Conservation (phyloP, 208 protist species). For the Balamuthia mandrillaris region DNA sequence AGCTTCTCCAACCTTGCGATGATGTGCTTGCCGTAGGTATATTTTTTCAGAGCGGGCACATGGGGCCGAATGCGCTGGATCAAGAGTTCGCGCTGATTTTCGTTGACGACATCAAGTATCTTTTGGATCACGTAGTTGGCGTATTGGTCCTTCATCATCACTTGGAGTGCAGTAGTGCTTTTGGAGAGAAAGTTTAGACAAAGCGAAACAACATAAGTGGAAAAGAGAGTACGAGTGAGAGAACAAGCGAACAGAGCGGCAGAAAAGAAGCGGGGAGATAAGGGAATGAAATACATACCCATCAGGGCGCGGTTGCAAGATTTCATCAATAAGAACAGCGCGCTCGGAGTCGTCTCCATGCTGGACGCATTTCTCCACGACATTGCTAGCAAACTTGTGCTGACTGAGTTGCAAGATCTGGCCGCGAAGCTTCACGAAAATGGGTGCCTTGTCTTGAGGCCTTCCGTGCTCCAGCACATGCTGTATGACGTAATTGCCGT, state of each 20-base stretch:
- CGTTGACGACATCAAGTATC: conserved; percentile 80
- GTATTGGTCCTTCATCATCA: conserved; percentile 94
- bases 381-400: conserved; percentile 98
- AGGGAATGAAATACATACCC: too few relatives aligned
- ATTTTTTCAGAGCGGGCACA: conserved; percentile 84
- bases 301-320: conserved; percentile 15
- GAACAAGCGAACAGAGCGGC: neutral
- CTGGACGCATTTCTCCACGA: conserved; percentile 94
- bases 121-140: conserved; percentile 97
- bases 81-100: conserved; percentile 53
- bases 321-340: conserved; percentile 21
- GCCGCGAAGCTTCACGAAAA: conserved; percentile 75
- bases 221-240: neutral
- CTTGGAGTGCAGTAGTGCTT: conserved; percentile 44
- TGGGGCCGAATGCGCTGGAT: conserved; percentile 63
- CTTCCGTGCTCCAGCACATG: conserved; percentile 91
- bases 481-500: conserved; percentile 99
- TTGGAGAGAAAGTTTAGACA: neutral
- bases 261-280: neutral
- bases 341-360: conserved; percentile 18
- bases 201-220: neutral
- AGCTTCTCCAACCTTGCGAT: conserved; percentile 84
- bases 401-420: conserved; percentile 67
- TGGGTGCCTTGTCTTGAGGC: conserved; percentile 70
- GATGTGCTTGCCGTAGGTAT: conserved; percentile 93